Evolutionary conservation across 176 grass and related monocot species (phyloP).

Genomic region (Juncus inflexus): DNA sequence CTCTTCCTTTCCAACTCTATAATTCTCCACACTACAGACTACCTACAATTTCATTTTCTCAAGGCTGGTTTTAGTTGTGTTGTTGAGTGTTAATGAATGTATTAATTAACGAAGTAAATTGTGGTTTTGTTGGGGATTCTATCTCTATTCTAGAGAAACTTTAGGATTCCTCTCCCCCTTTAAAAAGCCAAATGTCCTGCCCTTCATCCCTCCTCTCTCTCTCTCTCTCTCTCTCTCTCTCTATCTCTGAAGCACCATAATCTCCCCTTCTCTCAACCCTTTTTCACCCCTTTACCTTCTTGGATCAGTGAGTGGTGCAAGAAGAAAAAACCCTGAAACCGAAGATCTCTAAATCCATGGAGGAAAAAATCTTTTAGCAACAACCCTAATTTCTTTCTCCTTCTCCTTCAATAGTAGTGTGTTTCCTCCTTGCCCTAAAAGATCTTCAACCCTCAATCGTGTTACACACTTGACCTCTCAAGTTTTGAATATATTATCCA

Average conservation of each 20-base stretch:
- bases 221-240: slow-evolving; percentile 18
- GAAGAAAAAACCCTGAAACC: slow-evolving; percentile 13
- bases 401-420: slow-evolving; percentile 19
- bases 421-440: neutral
- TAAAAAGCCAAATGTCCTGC: too few species aligned
- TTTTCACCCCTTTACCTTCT: slow-evolving; percentile 16
- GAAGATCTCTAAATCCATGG: neutral
- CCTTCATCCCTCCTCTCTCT: neutral
- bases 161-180: too few species aligned
- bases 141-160: neutral
- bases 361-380: neutral
- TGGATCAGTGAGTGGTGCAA: slow-evolving; percentile 22
- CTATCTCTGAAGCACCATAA: slow-evolving; percentile 34
- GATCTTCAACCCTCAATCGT: neutral
- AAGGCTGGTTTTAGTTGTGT: neutral
- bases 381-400: slow-evolving; percentile 18
- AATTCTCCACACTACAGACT: slow-evolving; percentile 11
- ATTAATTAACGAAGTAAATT: neutral
- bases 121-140: slow-evolving; percentile 12
- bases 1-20: slow-evolving; percentile 5
- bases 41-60: slow-evolving; percentile 1
- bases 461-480: neutral
- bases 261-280: slow-evolving; percentile 4
- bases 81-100: neutral
- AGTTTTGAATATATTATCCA: slow-evolving; percentile 6